Evolutionary conservation across 208 protist genomes (phyloP), one percentile per base, ranked within the genome.

Genomic region (Wallacemonas sp.): DNA sequence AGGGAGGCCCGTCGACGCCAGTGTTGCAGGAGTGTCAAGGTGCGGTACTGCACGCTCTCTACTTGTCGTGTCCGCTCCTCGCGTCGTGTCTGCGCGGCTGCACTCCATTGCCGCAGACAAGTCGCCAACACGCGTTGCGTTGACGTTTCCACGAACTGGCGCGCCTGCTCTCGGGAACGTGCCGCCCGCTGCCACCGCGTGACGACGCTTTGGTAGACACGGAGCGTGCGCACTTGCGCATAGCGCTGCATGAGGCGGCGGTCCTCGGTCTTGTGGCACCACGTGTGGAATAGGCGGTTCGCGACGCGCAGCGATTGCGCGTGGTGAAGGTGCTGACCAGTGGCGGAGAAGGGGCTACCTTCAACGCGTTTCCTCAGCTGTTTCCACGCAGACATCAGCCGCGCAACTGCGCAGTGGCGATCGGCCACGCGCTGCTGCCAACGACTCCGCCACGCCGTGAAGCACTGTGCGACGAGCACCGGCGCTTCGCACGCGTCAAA

Each of bases 1-100:
- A 26, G 38, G 13, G 17, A 17, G 15, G 19, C 55, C 29, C 63
- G 68, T 9, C 66, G 67, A 10, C 24, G 63, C 74, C 50, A 57
- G 30, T 57, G 50, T 5, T 12, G 17, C 13, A 57, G 38, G 30
- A 57, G 50, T 13, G 4, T 8, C 8, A 10, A 32, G 13, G 17
- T 38, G 13, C 30, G 30, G 3, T 57, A 8, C 5, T 41, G 26
- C 5, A 9, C 29, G 12, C 24, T 26, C 30, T 5, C n/a, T 8
- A n/a, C 12, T 10, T 38, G 50, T 27, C 21, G 12, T 26, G 33
- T 9, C 15, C 50, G 26, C 13, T 8, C 13, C 5, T 57, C 30
- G 5, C 0, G 9, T 12, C 41, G 41, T n/a, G 6, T 19, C 6
- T n/a, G 15, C 9, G n/a, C 46, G 5, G 24, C 24, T 33, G n/a